Evolutionary conservation across 345 rosid species (phyloP).

Genomic region (Salix purpurea): DNA sequence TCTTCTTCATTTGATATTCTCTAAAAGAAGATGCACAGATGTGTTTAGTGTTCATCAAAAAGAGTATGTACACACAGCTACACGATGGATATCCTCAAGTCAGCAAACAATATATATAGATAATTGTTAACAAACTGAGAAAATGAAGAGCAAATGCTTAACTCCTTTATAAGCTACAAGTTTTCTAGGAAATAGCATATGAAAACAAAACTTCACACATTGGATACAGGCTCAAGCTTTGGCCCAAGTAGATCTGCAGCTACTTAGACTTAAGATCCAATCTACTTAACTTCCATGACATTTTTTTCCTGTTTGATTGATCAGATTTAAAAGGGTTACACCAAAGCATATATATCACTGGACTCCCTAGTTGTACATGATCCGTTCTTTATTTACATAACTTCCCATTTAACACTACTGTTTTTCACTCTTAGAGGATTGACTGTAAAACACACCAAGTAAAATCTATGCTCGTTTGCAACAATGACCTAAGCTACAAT

Average conservation of each 20-base stretch:
- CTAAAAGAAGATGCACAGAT: slow-evolving; percentile 19
- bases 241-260: neutral
- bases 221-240: neutral
- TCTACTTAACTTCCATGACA: neutral
- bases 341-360: too few relatives aligned
- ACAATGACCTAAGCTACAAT: too few relatives aligned
- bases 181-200: neutral
- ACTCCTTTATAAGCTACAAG: neutral
- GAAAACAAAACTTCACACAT: neutral
- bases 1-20: slow-evolving; percentile 15
- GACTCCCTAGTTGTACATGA: too few relatives aligned
- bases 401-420: too few relatives aligned
- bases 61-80: too few relatives aligned
- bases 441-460: too few relatives aligned
- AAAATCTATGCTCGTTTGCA: too few relatives aligned
- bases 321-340: neutral
- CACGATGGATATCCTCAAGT: neutral
- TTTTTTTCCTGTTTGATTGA: neutral
- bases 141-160: neutral
- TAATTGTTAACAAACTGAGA: neutral
- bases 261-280: neutral
- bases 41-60: slow-evolving; percentile 11
- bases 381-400: too few relatives aligned
- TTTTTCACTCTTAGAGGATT: too few relatives aligned
- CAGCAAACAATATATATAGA: neutral